Base-by-base conservation (phyloP, 257 asterid species). In the Cinchona pubescens region DNA sequence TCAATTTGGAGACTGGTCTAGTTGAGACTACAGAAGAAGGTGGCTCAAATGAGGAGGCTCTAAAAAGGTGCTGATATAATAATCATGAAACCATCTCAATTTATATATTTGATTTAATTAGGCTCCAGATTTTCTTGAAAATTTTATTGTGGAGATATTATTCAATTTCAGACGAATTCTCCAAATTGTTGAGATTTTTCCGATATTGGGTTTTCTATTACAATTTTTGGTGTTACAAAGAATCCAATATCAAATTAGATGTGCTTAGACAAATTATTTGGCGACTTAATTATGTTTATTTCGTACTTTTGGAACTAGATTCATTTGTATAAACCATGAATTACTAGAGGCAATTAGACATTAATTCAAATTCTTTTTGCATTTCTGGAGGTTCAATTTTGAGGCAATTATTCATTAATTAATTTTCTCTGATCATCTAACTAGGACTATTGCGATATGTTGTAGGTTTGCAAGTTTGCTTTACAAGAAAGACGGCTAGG, bases 41-140 rank as follows among this genome's bases (percentile, higher is more conserved):
- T 0, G 88, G 81, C 64, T 75, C 85, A 46, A 85, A 85, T 72
- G 82, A 71, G 46, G 78, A 85, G 37, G 86, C 85, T 51, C 68
- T 84, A 55, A 79, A 77, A 74, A 74, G 71, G 83, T 81, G 35
- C 30, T 1, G 3, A 56, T 6, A 23, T 40, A 4, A 10, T n/a
- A 56, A 51, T 51, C 8, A 0, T 18, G n/a, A 19, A 18, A 15
- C 8, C 0, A 4, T 16, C n/a, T 18, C 7, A 19, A 18, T 19
- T 5, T 16, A 51, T 51, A 51, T 40, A 40, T 40, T 40, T 40
- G 3, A 40, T 40, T 40, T 40, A 40, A n/a, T 46, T 15, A 46
- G 53, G 53, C 53, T 46, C 18, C 18, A 46, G 14, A 10, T 46
- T 3, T 18, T 1, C 5, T 49, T 19, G 1, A 0, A 15, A 48